These are phyloP conservation scores for Hibiscus mutabilis DNA, from an alignment of 345 rosid species.

Conservation along the genomic window DNA sequence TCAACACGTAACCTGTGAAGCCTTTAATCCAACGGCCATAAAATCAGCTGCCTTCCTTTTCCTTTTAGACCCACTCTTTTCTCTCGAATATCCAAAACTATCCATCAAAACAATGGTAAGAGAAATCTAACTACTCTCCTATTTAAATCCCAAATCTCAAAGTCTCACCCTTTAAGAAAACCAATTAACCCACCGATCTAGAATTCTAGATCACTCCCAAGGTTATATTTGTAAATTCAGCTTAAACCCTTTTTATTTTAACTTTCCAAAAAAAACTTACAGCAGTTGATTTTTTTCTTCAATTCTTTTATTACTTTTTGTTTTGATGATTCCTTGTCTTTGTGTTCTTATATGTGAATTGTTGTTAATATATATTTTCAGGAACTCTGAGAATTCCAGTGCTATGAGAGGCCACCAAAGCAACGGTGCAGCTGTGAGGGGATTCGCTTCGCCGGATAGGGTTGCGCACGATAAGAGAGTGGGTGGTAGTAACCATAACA, in stretches of 20 bases:
- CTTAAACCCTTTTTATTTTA: neutral
- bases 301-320: neutral
- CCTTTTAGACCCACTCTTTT: neutral
- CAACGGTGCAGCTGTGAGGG: conserved; percentile 47
- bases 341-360: neutral
- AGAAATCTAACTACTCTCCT: neutral
- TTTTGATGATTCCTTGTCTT: neutral
- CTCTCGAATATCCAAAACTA: conserved; percentile 10
- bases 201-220: conserved; percentile 28
- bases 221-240: conserved; percentile 34
- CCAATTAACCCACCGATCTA: conserved; percentile 13
- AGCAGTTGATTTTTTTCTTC: neutral
- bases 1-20: conserved; percentile 19
- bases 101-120: neutral
- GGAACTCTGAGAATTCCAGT: conserved; percentile 53
- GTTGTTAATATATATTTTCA: conserved; percentile 1
- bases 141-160: conserved; percentile 4
- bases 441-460: conserved; percentile 44
- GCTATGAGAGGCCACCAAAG: conserved; percentile 64
- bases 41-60: conserved; percentile 19
- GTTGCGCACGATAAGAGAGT: conserved; percentile 48
- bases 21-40: neutral
- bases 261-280: neutral
- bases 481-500: conserved; percentile 8
- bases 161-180: neutral